Conservation (phyloP, 257 asterid genomes). For the Cynanchum wilfordii region DNA sequence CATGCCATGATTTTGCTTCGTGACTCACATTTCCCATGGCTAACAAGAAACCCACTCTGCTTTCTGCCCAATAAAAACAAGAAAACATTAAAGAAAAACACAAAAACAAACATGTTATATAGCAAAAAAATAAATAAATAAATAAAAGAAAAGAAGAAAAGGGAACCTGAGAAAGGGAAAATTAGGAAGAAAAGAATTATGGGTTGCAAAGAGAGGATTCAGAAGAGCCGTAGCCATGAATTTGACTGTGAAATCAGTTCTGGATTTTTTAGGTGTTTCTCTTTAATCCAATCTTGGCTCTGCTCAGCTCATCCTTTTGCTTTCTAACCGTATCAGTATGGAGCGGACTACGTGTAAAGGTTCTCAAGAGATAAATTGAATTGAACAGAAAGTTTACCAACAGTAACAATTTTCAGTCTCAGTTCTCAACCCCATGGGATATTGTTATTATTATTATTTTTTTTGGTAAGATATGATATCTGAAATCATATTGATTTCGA, state of each 20-base stretch:
- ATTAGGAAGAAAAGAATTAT: conserved; percentile 1
- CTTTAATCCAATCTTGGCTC: conserved; percentile 3
- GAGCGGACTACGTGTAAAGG: neutral
- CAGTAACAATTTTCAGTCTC: no score
- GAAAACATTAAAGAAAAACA: neutral
- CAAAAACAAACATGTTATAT: neutral
- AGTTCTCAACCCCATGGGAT: no score
- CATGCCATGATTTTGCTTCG: conserved; percentile 13
- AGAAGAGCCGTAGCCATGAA: conserved; percentile 11
- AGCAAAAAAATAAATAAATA: neutral
- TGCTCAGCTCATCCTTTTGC: conserved; percentile 9
- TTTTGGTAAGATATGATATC: no score
- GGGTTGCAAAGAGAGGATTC: conserved; percentile 1
- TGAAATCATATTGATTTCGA: no score
- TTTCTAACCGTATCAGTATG: neutral
- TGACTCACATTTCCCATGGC: conserved; percentile 5
- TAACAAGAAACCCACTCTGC: conserved; percentile 12
- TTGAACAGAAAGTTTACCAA: no score
- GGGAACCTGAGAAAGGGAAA: conserved; percentile 3
- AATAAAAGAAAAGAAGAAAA: neutral
- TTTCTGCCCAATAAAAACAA: conserved; percentile 4
- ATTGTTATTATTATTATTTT: no score
- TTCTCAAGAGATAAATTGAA: no score
- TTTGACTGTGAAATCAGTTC: neutral
- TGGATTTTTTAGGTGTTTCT: neutral